Evolutionary conservation across 2,329 filamentous ascomycete genomes (phyloP).

Genomic region (Hymenoscyphus occultus): DNA sequence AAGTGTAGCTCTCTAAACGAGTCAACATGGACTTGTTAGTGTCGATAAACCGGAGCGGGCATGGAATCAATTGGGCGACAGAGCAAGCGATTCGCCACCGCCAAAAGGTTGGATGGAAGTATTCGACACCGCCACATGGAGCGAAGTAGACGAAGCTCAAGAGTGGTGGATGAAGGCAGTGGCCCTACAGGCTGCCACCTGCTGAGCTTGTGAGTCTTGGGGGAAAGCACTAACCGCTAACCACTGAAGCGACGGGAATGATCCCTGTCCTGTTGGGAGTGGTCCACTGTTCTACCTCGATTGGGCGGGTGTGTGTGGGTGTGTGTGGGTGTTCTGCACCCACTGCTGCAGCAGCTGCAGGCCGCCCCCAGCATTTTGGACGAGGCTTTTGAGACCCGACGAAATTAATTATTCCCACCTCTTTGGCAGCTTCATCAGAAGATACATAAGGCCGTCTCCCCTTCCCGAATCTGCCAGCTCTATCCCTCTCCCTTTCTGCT

Average conservation of each 20-base stretch:
- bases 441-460: slow-evolving; percentile 15
- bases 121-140: background rate
- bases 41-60: background rate
- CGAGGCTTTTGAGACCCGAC: slow-evolving; percentile 22
- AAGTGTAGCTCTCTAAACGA: background rate
- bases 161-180: background rate
- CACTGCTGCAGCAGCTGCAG: background rate
- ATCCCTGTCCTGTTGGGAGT: background rate
- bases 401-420: slow-evolving; percentile 20
- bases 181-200: too few relatives aligned
- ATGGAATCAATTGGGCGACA: slow-evolving; percentile 19
- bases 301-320: too few relatives aligned
- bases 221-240: background rate
- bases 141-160: background rate
- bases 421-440: slow-evolving; percentile 9
- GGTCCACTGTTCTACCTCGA: background rate
- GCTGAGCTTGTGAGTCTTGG: background rate
- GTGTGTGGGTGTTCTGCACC: too few relatives aligned
- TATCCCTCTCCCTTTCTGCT: slow-evolving; percentile 9
- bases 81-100: slow-evolving; percentile 23
- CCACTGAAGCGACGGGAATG: background rate
- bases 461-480: slow-evolving; percentile 3
- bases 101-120: background rate
- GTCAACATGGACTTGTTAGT: background rate
- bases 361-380: slow-evolving; percentile 1